Evolutionary conservation across 2,329 filamentous ascomycete species (phyloP).

Genomic region (Colletotrichum sp.): DNA sequence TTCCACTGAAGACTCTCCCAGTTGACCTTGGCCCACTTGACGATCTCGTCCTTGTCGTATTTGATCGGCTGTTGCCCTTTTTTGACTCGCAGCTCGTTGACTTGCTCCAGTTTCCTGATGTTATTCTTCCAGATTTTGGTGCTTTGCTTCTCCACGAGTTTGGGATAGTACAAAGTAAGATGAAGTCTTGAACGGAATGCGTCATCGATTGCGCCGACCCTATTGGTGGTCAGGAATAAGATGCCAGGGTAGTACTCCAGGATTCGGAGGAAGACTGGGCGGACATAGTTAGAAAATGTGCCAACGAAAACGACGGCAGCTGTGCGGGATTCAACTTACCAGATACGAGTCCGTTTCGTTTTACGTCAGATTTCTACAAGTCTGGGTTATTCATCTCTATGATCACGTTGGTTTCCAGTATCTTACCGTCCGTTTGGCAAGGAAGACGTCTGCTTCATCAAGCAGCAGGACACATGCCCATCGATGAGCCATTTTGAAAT

Average conservation of each 20-base stretch:
- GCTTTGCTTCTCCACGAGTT: slow-evolving; percentile 20
- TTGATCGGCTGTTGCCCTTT: background rate
- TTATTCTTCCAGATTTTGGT: slow-evolving; percentile 20
- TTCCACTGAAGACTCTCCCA: slow-evolving; percentile 36
- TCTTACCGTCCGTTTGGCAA: background rate
- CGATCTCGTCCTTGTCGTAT: background rate
- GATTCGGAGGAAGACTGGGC: slow-evolving; percentile 46
- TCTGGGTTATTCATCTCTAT: background rate
- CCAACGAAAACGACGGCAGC: background rate
- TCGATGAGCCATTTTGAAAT: slow-evolving; percentile 16
- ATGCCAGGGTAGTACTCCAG: slow-evolving; percentile 56
- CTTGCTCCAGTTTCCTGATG: background rate
- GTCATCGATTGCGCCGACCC: slow-evolving; percentile 49
- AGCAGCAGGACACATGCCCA: slow-evolving; percentile 33
- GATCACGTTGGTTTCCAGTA: background rate
- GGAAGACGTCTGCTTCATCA: slow-evolving; percentile 33
- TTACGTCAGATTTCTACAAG: background rate
- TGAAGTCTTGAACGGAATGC: slow-evolving; percentile 50
- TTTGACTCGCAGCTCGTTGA: background rate
- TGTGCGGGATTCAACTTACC: background rate
- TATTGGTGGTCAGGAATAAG: slow-evolving; percentile 57
- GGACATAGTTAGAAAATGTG: background rate
- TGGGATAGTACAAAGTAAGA: slow-evolving; percentile 37
- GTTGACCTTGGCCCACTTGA: background rate
- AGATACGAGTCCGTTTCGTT: background rate